Evolutionary conservation across 352 stramenopile species (phyloP), one percentile per base, ranked within the genome.

Genomic region (Pythium chondricola): DNA sequence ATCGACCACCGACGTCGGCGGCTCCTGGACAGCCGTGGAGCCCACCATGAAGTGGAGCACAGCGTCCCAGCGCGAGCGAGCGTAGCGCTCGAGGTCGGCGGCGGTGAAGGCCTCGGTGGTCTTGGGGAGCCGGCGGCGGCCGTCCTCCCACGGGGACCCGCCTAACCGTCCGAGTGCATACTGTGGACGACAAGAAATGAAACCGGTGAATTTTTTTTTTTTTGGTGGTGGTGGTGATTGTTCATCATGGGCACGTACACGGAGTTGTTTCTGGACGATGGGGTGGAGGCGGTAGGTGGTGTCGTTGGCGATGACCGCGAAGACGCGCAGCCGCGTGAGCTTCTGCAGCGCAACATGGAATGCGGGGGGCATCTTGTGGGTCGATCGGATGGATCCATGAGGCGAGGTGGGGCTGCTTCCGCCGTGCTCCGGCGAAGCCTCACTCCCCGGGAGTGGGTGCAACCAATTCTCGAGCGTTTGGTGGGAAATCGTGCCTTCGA

Each of bases 121-220:
- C 29, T 52, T 53, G 17, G 54, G 35, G 4, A 57, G 29, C 21
- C 31, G 41, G 11, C 26, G 41, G 1, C 78, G 59, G 1, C 81
- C 76, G 13, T 58, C 53, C 33, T 90, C 78, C 81, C 81, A 93
- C 6, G 78, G 81, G 46, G 75, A 88, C 0, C 81, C 81, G 31
- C 81, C 81, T 22, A 93, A 54, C 17, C 61, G 74, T 29, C 78
- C 85, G 33, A 93, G 53, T 17, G 81, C 81, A 29, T 72, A 74
- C 71, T 88, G 37, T 22, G 47, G 29, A 46, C 6, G 24, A 40
- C 26, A 4, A 44, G 9, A 52, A 13, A 22, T 2, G 13, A 48
- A 14, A 48, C 43, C 20, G 37, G 26, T 38, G 24, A 36, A 22
- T 35, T 13, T 40, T 40, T 14, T 16, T 13, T 7, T 7, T 33